Conservation (phyloP, 805 yeast genomes). For the Sugiyamaella smithiae region DNA sequence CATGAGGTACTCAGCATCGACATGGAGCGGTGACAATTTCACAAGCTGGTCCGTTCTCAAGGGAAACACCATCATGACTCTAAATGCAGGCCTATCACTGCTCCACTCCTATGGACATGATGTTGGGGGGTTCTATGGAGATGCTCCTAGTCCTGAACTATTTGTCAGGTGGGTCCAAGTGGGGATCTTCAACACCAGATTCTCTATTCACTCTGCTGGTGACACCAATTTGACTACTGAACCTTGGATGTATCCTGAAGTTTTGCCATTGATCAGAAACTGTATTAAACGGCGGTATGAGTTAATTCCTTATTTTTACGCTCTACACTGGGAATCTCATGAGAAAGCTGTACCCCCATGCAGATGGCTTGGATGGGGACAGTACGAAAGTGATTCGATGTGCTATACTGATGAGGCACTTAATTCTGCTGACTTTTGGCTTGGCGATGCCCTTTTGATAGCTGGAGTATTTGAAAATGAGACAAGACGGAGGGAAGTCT, state of each 20-base stretch:
- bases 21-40: slow-evolving; percentile 8
- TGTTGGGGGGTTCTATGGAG: slow-evolving; percentile 10
- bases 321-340: slow-evolving; percentile 13
- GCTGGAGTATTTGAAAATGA: slow-evolving; percentile 9
- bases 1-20: neutral
- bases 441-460: slow-evolving; percentile 9
- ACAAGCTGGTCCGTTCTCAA: slow-evolving; percentile 5
- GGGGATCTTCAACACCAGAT: slow-evolving; percentile 3
- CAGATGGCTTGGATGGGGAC: slow-evolving; percentile 4
- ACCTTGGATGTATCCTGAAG: slow-evolving; percentile 12
- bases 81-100: slow-evolving; percentile 5
- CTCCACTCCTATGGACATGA: slow-evolving; percentile 5
- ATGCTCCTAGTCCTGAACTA: slow-evolving; percentile 3
- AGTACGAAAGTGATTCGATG: slow-evolving; percentile 1
- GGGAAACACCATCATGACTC: slow-evolving; percentile 5
- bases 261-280: slow-evolving; percentile 1
- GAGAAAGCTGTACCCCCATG: neutral
- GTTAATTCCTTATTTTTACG: slow-evolving; percentile 11
- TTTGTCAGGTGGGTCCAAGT: slow-evolving; percentile 9
- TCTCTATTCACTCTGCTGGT: slow-evolving; percentile 5
- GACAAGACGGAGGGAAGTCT: neutral
- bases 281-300: slow-evolving; percentile 11
- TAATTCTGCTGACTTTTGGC: slow-evolving; percentile 12
- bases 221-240: neutral
- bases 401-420: slow-evolving; percentile 4